phyloP scores from a whole-genome alignment of 352 stramenopile genomes.

The Discostella stelligera region DNA sequence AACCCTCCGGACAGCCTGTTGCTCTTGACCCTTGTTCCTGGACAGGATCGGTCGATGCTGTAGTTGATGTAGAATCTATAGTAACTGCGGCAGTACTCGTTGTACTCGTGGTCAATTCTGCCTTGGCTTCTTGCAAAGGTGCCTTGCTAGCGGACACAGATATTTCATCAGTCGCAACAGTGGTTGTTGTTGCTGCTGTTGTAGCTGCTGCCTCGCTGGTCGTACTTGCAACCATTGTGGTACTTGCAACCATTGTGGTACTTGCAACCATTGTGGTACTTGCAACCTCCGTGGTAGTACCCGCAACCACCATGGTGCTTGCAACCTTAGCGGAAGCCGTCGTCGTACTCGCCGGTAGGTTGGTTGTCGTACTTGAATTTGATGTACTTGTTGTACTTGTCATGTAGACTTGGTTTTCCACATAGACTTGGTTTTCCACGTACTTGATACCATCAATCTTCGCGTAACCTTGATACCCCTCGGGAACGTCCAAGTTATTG shows the following conservation, averaged over 20 bases:
- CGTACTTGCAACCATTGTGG: too few relatives aligned
- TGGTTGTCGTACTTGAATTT: neutral
- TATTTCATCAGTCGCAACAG: slow-evolving; percentile 4
- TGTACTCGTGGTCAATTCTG: slow-evolving; percentile 12
- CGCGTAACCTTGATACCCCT: slow-evolving; percentile 32
- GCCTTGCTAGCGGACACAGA: slow-evolving; percentile 6
- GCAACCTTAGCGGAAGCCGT: neutral
- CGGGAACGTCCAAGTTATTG: slow-evolving; percentile 17
- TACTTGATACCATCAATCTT: slow-evolving; percentile 44
- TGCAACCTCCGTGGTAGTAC: neutral
- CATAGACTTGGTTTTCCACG: slow-evolving; percentile 15
- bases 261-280: neutral
- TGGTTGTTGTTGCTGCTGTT: slow-evolving; percentile 11
- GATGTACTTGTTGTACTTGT: neutral
- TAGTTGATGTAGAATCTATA: slow-evolving; percentile 11
- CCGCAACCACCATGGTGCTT: neutral
- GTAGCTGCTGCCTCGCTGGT: neutral
- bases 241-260: too few relatives aligned
- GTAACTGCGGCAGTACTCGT: neutral
- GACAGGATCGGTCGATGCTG: neutral
- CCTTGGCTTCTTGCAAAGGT: slow-evolving; percentile 5
- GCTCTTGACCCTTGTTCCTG: neutral
- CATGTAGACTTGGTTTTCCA: neutral
- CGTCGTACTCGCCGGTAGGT: neutral
- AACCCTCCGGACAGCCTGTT: slow-evolving; percentile 14